Base-by-base conservation (phyloP, 805 yeast genomes). In the Yarrowia sp. region DNA sequence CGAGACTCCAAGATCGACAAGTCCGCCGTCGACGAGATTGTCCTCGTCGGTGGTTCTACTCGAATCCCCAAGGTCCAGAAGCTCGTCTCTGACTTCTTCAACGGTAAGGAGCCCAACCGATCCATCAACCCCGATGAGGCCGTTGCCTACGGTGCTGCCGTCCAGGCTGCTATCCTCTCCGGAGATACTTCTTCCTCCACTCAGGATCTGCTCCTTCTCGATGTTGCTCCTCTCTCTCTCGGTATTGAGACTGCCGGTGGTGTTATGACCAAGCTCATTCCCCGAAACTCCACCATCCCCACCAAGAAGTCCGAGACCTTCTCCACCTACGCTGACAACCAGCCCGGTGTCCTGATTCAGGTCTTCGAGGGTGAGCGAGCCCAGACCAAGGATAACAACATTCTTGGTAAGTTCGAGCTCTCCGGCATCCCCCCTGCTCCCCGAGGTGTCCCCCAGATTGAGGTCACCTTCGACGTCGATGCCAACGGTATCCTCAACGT, bases 161-260 rank as follows among this genome's bases (percentile, higher is more conserved):
- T 92, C 72, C 98, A 92, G 83, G 97, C 97, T 71, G 97, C 97
- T 72, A 92, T 92, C 77, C 85, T 92, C 77, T 86, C 97, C 68
- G 98, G 98, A 82, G 97, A 92, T 81, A 87, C 93, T 72, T 92
- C 97, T 43, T 87, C 96, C 68, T 90, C 91, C 88, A 92, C 97
- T 67, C 97, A 92, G 83, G 98, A 92, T 79, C 83, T 92, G 79
- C 83, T 93, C 77, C 84, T 92, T 76, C 85, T 93, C 78, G 98
- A 92, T 85, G 98, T 92, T 79, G 96, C 98, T 75, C 98, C 98
- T 80, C 85, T 92, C 77, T 92, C 98, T 65, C 79, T 92, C 73
- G 98, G 98, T 87, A 92, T 92, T 80, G 98, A 92, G 83, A 92
- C 97, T 72, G 97, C 97, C 75, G 98, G 98, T 85, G 98, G 98